Base-by-base conservation (phyloP, 1,284 basidiomycete genomes). In the Ustilago lituana region DNA sequence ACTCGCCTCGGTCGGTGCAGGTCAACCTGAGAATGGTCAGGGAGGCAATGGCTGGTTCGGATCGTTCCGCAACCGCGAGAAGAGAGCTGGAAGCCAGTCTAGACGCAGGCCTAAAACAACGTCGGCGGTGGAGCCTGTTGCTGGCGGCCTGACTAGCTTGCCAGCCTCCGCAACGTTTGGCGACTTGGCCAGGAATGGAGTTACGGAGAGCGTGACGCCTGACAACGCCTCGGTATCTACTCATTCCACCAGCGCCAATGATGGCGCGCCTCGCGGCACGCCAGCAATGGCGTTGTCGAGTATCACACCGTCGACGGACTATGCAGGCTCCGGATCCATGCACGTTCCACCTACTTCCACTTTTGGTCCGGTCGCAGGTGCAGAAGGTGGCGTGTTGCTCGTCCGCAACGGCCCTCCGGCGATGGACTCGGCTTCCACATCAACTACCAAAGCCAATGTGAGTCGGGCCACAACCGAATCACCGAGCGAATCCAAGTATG, bases 21-120 rank as follows among this genome's bases (percentile, higher is more conserved):
- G 48, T 19, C 48, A 45, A 14, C 14, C 53, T 6, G 66, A 64
- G 10, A 11, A 50, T 11, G 51, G 36, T 31, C 50, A 49, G 32
- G 50, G 49, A 10, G 45, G 59, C 19, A 65, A 65, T 14, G 61
- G 70, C 35, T 73, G 70, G 70, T 73, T 73, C 40, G 70, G 60
- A 20, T 64, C 63, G 20, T 68, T 73, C 52, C 59, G 70, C 26
- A 65, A 62, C 19, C 60, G 70, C 10, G 63, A 66, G 26, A 66
- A 62, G 39, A 27, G 68, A 38, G 58, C 70, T 1, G 59, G 54
- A 12, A 70, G 67, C 35, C 61, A 65, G 44, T 70, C 67, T 7
- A 47, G 44, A 24, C 47, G 67, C 4, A 56, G 67, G 19, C 67
- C 67, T 6, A 70, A 70, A 43, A 62, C 61, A 8, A 49, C 54